These are phyloP conservation scores for Debaryomyces castellii DNA, from an alignment of 805 yeast species.

Conservation along the genomic window DNA sequence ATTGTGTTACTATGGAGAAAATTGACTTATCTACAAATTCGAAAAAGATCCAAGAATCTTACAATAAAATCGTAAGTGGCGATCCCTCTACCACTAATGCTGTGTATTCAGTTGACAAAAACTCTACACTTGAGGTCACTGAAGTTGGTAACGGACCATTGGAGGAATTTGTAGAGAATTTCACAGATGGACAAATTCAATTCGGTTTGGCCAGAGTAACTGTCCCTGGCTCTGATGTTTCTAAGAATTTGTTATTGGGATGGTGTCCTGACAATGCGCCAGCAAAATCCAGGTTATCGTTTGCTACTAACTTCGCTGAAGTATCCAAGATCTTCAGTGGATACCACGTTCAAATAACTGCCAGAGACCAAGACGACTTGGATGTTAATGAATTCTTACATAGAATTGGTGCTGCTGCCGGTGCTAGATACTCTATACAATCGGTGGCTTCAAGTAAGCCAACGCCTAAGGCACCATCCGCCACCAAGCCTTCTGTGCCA, in stretches of 20 bases:
- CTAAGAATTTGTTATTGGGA: slow-evolving; percentile 80
- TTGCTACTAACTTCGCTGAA: slow-evolving; percentile 74
- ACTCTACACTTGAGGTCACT: slow-evolving; percentile 46
- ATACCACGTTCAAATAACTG: slow-evolving; percentile 94
- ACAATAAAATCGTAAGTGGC: slow-evolving; percentile 77
- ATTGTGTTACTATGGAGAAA: slow-evolving; percentile 45
- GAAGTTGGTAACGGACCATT: slow-evolving; percentile 64
- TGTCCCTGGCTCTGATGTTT: slow-evolving; percentile 89
- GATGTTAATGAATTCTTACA: slow-evolving; percentile 72
- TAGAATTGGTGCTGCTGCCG: slow-evolving; percentile 87
- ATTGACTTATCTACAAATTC: slow-evolving; percentile 68
- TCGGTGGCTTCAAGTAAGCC: slow-evolving; percentile 12
- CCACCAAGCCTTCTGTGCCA: slow-evolving; percentile 24
- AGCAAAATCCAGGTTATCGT: slow-evolving; percentile 67
- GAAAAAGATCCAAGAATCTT: slow-evolving; percentile 68
- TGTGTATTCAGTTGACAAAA: slow-evolving; percentile 71
- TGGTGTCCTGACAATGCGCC: slow-evolving; percentile 99
- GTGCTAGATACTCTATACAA: slow-evolving; percentile 86
- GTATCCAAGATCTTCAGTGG: slow-evolving; percentile 71
- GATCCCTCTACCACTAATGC: slow-evolving; percentile 72
- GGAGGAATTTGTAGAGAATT: slow-evolving; percentile 74
- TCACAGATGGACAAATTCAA: slow-evolving; percentile 85
- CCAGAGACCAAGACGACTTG: slow-evolving; percentile 90
- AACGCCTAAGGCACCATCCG: slow-evolving; percentile 15
- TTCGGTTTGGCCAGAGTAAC: slow-evolving; percentile 86